phyloP scores from a whole-genome alignment of 352 stramenopile genomes.

The Phytophthora pini region DNA sequence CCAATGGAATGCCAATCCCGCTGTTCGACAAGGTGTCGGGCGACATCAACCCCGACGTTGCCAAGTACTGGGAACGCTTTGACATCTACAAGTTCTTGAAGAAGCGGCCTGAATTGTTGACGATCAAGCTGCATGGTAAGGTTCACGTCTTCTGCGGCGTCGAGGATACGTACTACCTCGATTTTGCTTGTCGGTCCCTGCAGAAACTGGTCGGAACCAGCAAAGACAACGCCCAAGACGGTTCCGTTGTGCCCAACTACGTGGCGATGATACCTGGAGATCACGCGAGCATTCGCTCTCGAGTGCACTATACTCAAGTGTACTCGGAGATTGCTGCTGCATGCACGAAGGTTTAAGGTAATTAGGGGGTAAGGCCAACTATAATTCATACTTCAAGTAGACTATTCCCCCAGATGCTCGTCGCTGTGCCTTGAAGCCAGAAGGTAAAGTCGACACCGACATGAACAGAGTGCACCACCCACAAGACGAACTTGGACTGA shows the following conservation, averaged over 20 bases:
- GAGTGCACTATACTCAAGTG: too few relatives aligned
- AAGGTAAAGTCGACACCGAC: slow-evolving; percentile 42
- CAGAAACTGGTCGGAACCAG: too few relatives aligned
- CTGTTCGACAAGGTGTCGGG: slow-evolving; percentile 82
- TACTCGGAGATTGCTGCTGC: too few relatives aligned
- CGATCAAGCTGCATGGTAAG: slow-evolving; percentile 56
- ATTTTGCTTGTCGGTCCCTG: slow-evolving; percentile 11
- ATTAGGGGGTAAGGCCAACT: too few relatives aligned
- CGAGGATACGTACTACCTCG: slow-evolving; percentile 83
- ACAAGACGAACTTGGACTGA: slow-evolving; percentile 48
- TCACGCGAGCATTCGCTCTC: slow-evolving; percentile 64
- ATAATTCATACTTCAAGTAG: neutral
- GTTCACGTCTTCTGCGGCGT: slow-evolving; percentile 76
- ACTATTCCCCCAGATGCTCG: slow-evolving; percentile 6
- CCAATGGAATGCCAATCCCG: slow-evolving; percentile 59
- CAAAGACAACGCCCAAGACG: slow-evolving; percentile 14
- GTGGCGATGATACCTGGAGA: slow-evolving; percentile 75
- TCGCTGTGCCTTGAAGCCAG: slow-evolving; percentile 27
- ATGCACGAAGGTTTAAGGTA: too few relatives aligned
- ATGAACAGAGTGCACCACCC: slow-evolving; percentile 33
- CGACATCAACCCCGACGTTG: slow-evolving; percentile 66
- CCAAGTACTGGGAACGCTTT: slow-evolving; percentile 62
- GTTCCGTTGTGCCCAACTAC: slow-evolving; percentile 56
- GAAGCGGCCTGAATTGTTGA: slow-evolving; percentile 44
- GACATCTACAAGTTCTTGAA: slow-evolving; percentile 71